These are phyloP conservation scores for Fusarium tricinctum DNA, from an alignment of 2,329 filamentous ascomycete species.

Conservation along the genomic window DNA sequence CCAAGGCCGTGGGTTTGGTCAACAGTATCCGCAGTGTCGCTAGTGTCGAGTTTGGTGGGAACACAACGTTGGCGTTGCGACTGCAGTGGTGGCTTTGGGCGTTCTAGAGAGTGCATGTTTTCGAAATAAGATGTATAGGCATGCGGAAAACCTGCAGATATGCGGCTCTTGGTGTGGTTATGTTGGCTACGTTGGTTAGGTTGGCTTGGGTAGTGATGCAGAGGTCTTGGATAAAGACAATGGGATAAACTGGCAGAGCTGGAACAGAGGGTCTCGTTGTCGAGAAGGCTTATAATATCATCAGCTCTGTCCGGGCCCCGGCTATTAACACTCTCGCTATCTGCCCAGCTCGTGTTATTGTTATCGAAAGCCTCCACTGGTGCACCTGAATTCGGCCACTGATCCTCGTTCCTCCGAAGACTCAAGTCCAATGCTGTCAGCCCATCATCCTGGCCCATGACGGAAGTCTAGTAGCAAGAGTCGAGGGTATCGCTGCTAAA, in stretches of 20 bases:
- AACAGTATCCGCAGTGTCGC: slow-evolving; percentile 20
- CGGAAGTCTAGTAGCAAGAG: slow-evolving; percentile 37
- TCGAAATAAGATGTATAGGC: slow-evolving; percentile 39
- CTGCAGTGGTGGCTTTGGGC: slow-evolving; percentile 33
- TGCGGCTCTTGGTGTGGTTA: slow-evolving; percentile 27
- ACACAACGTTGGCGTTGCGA: slow-evolving; percentile 27
- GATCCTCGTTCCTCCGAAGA: slow-evolving; percentile 41
- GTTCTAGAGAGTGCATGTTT: slow-evolving; percentile 37
- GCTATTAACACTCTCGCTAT: slow-evolving; percentile 33
- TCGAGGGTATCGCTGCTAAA: slow-evolving; percentile 32
- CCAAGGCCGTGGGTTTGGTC: slow-evolving; percentile 35
- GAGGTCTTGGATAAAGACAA: slow-evolving; percentile 38
- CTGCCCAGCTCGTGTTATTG: slow-evolving; percentile 32
- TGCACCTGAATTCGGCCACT: slow-evolving; percentile 33
- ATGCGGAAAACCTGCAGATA: slow-evolving; percentile 38
- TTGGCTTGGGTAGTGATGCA: slow-evolving; percentile 37
- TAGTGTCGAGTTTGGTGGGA: slow-evolving; percentile 33
- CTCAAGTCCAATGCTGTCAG: slow-evolving; percentile 40
- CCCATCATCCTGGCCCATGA: slow-evolving; percentile 48
- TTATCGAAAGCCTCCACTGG: slow-evolving; percentile 30
- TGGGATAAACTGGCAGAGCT: slow-evolving; percentile 40
- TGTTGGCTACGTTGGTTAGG: slow-evolving; percentile 23
- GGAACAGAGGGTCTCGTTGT: slow-evolving; percentile 49
- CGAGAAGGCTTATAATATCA: slow-evolving; percentile 49
- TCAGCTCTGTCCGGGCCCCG: slow-evolving; percentile 36